These are phyloP conservation scores for Fusarium dimerum DNA, from an alignment of 2,329 filamentous ascomycete species.

Conservation along the genomic window DNA sequence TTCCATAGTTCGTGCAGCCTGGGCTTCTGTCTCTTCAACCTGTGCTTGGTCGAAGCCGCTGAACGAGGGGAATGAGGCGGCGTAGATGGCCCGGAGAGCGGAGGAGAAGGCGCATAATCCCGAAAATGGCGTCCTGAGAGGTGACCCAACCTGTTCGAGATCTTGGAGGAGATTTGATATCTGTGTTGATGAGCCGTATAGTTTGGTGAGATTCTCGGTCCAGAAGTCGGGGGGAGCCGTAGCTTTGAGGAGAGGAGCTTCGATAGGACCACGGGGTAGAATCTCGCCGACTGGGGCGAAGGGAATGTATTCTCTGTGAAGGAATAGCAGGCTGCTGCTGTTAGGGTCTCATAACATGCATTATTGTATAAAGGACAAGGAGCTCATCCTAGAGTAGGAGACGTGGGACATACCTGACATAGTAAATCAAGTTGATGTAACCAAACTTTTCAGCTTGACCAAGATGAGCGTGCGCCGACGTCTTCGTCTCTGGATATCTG, in stretches of 20 bases:
- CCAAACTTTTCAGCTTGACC: slow-evolving; percentile 28
- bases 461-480: slow-evolving; percentile 23
- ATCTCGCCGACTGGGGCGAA: slow-evolving; percentile 26
- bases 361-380: no score
- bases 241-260: slow-evolving; percentile 22
- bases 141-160: slow-evolving; percentile 19
- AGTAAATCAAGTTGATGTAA: slow-evolving; percentile 28
- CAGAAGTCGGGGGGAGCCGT: slow-evolving; percentile 21
- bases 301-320: slow-evolving; percentile 24
- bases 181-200: slow-evolving; percentile 23
- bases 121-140: slow-evolving; percentile 24
- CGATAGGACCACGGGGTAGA: slow-evolving; percentile 23
- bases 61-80: slow-evolving; percentile 20
- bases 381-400: no score
- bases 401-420: slow-evolving; percentile 18
- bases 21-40: slow-evolving; percentile 4
- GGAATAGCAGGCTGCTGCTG: slow-evolving; percentile 11
- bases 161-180: slow-evolving; percentile 24
- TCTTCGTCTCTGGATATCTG: slow-evolving; percentile 24
- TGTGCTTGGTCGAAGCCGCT: slow-evolving; percentile 16
- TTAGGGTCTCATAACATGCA: not conserved
- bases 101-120: slow-evolving; percentile 24
- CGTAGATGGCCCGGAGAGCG: slow-evolving; percentile 19
- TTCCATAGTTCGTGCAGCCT: slow-evolving; percentile 15
- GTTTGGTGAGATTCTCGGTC: slow-evolving; percentile 14